A percentile compares a stretch with the other conserved stretches of the same genome.
phyloP scores from a whole-genome alignment of 139 green algal genomes.

The Mychonastes homosphaera region DNA sequence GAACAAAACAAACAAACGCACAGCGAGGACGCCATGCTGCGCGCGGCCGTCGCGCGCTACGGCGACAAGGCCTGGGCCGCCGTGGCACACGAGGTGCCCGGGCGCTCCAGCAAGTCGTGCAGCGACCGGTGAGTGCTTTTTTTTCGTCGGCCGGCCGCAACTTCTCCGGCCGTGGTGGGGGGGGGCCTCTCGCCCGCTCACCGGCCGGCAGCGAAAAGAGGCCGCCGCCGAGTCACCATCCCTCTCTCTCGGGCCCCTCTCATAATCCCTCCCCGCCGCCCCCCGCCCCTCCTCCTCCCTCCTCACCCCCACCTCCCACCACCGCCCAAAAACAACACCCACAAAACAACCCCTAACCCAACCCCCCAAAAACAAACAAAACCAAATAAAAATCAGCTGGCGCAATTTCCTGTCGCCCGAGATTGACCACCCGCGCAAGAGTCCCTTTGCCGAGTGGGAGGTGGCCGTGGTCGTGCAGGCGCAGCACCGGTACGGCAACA shows the following conservation, averaged over 20 bases:
- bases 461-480: conserved; percentile 22
- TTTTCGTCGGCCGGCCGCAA: no score
- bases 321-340: no score
- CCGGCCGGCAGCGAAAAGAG: no score
- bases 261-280: background rate
- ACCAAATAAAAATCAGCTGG: no score
- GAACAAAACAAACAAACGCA: no score
- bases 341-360: no score
- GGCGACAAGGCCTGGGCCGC: conserved; percentile 17
- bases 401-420: conserved; percentile 25
- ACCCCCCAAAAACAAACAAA: no score
- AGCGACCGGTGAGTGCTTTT: conserved; percentile 13
- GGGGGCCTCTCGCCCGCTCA: no score
- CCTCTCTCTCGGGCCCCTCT: background rate
- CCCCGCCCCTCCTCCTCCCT: no score
- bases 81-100: conserved; percentile 13
- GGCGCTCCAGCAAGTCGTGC: conserved; percentile 22
- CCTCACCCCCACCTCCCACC: no score
- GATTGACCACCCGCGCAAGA: conserved; percentile 25
- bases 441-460: conserved; percentile 23
- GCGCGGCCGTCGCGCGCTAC: conserved; percentile 12
- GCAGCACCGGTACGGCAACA: conserved; percentile 23
- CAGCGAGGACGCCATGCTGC: conserved; percentile 19
- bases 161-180: no score
- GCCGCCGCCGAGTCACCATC: no score